Percentiles rank a stretch among this genome's conserved stretches.
These are phyloP conservation scores for Termitomyces sp. DNA, from an alignment of 768 basidiomycete genomes.

Conservation along the genomic window DNA sequence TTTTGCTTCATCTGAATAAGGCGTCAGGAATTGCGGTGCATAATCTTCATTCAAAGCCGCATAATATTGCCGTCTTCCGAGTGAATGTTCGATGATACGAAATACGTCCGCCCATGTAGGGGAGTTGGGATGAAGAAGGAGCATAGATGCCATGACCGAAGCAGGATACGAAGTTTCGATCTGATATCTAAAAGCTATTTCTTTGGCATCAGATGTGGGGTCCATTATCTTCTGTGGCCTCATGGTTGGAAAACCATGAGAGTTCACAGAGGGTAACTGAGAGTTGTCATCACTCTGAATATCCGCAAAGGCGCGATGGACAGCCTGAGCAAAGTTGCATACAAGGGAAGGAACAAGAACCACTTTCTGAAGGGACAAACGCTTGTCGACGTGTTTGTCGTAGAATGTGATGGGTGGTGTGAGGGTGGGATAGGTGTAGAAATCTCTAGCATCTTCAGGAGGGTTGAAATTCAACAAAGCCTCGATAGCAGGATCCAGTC, in stretches of 20 bases:
- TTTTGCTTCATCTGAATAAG: neutral
- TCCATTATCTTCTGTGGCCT: neutral
- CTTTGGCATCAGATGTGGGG: neutral
- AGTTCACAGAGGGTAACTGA: neutral
- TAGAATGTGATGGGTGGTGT: constrained; percentile 8
- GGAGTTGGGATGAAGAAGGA: neutral
- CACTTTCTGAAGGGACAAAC: neutral
- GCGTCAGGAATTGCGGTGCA: neutral
- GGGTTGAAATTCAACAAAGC: too few relatives aligned
- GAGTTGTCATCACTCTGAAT: neutral
- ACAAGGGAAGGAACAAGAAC: neutral
- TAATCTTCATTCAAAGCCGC: neutral
- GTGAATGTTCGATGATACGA: neutral
- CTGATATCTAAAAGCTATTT: neutral
- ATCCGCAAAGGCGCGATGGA: neutral
- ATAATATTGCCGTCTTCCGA: neutral
- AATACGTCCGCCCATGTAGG: neutral
- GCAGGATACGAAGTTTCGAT: neutral
- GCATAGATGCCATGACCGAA: neutral
- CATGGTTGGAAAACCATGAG: neutral
- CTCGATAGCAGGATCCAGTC: too few relatives aligned
- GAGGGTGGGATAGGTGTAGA: too few relatives aligned
- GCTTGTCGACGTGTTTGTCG: constrained; percentile 6
- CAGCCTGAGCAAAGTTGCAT: neutral
- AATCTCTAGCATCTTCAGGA: too few relatives aligned